Evolutionary conservation across 164 flowering plant genomes (phyloP).

Genomic region (Vitis riparia): DNA sequence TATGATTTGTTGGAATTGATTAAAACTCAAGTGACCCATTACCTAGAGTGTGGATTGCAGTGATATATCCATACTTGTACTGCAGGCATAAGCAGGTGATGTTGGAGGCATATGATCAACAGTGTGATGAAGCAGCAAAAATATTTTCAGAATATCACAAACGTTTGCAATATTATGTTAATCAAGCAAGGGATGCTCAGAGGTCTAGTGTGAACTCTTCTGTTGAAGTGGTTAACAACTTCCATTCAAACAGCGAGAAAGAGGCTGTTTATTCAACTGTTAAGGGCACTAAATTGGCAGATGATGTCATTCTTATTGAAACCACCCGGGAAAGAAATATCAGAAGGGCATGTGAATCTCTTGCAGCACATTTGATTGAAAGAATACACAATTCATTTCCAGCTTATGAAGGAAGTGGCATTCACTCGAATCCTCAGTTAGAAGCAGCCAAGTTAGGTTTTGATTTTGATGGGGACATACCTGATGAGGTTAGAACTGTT

Average conservation of each 20-base stretch:
- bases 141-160: conserved; percentile 95
- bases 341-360: conserved; percentile 82
- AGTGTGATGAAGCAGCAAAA: conserved; percentile 93
- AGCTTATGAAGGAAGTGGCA: conserved; percentile 85
- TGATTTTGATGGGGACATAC: conserved; percentile 86
- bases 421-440: conserved; percentile 68
- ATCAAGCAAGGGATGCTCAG: conserved; percentile 86
- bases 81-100: conserved; percentile 94
- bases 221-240: conserved; percentile 50
- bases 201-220: conserved; percentile 48
- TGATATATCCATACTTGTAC: background rate
- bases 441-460: conserved; percentile 81
- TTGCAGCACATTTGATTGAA: conserved; percentile 68
- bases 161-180: conserved; percentile 70
- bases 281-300: conserved; percentile 72
- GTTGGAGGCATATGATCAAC: conserved; percentile 90
- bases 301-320: conserved; percentile 85
- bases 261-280: conserved; percentile 80
- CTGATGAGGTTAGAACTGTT: conserved; percentile 69
- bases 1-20: too few species aligned
- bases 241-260: conserved; percentile 49
- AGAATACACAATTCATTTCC: conserved; percentile 75
- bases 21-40: background rate
- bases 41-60: background rate
- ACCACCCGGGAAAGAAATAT: conserved; percentile 77